Evolutionary conservation across 495 filamentous ascomycete genomes (phyloP).

Genomic region (Neurospora intermedia): DNA sequence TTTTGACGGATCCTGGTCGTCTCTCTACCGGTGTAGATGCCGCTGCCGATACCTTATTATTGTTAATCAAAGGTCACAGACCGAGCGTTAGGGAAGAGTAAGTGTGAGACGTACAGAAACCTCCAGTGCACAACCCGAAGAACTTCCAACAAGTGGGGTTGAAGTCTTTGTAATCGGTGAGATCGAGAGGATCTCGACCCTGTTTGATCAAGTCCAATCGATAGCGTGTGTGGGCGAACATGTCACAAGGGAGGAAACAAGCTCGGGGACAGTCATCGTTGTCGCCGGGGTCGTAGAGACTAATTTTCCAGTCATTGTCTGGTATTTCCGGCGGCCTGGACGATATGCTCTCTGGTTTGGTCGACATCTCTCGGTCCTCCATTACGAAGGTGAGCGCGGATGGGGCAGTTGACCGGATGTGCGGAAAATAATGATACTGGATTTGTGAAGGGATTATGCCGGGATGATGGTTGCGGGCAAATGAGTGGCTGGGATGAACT

Average conservation of each 20-base stretch:
- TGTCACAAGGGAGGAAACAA: conserved; percentile 14
- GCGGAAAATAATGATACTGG: background rate
- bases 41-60: conserved; percentile 15
- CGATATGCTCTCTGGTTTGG: background rate
- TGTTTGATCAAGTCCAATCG: conserved; percentile 9
- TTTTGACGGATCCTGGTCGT: conserved; percentile 12
- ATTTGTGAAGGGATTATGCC: background rate
- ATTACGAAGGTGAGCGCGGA: background rate
- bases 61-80: background rate
- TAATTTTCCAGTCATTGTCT: conserved; percentile 9
- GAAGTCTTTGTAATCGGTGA: conserved; percentile 11
- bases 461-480: background rate
- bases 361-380: background rate
- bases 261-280: conserved; percentile 10
- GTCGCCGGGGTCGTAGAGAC: conserved; percentile 12
- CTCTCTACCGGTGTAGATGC: conserved; percentile 14
- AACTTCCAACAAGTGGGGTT: conserved; percentile 13
- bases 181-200: conserved; percentile 10
- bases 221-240: conserved; percentile 14
- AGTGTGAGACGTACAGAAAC: conserved; percentile 5
- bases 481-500: background rate
- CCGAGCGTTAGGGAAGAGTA: background rate
- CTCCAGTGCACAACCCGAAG: conserved; percentile 6
- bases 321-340: background rate
- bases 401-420: background rate